A percentile compares a stretch with the other conserved stretches of the same genome.
phyloP scores from a whole-genome alignment of 2,329 filamentous ascomycete species.

The Aschersonia sp. region DNA sequence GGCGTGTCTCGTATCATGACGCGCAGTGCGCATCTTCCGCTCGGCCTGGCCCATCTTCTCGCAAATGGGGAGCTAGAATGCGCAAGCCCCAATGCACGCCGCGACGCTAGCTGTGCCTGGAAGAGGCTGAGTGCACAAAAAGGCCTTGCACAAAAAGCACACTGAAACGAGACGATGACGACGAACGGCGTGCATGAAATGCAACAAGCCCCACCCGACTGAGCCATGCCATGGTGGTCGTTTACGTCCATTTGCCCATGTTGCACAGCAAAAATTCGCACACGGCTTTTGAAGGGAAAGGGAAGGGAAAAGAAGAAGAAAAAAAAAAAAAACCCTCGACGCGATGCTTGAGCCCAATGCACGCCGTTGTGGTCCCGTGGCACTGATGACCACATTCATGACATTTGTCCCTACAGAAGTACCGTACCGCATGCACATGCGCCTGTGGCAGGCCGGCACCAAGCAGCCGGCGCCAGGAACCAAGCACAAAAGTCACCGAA shows the following conservation, averaged over 20 bases:
- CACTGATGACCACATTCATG: too few species aligned
- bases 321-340: too few species aligned
- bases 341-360: too few species aligned
- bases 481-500: not conserved
- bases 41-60: not conserved
- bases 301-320: too few species aligned
- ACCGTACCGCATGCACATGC: not conserved
- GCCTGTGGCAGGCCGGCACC: not conserved
- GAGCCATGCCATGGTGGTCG: not conserved
- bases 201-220: not conserved
- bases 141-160: not conserved
- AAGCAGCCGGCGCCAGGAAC: not conserved
- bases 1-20: conserved; percentile 2
- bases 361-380: too few species aligned
- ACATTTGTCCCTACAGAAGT: not conserved
- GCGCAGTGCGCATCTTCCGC: not conserved
- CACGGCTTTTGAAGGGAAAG: too few species aligned
- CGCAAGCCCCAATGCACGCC: conserved; percentile 1
- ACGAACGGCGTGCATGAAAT: conserved; percentile 2
- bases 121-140: conserved; percentile 1
- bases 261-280: not conserved
- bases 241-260: not conserved
- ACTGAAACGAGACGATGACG: conserved; percentile 4
- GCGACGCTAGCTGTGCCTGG: conserved; percentile 1
- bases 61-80: not conserved